These are phyloP conservation scores for Metschnikowia similis DNA, from an alignment of 805 yeast genomes.

Conservation along the genomic window DNA sequence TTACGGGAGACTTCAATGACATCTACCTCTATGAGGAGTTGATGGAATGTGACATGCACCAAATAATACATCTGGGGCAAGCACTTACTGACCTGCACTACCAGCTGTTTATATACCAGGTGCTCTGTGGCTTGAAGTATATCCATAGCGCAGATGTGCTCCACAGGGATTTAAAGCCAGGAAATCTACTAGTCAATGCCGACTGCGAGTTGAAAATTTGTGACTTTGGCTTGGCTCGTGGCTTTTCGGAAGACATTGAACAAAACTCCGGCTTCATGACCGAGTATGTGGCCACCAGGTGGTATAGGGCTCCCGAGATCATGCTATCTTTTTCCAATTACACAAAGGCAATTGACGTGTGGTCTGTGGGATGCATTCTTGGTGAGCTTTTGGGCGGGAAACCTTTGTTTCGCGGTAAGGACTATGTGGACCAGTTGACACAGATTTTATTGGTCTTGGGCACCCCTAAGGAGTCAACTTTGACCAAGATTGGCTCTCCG, in stretches of 20 bases:
- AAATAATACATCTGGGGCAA: constrained; percentile 90
- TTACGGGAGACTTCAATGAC: constrained; percentile 73
- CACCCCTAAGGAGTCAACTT: constrained; percentile 65
- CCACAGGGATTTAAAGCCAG: constrained; percentile 93
- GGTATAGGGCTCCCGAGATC: constrained; percentile 99
- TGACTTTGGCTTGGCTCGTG: constrained; percentile 95
- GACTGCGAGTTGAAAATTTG: constrained; percentile 95
- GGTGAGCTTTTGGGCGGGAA: constrained; percentile 90
- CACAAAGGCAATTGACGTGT: constrained; percentile 93
- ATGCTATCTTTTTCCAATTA: constrained; percentile 92
- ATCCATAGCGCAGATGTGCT: constrained; percentile 90
- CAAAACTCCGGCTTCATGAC: constrained; percentile 92
- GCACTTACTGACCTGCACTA: constrained; percentile 92
- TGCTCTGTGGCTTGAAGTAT: constrained; percentile 83
- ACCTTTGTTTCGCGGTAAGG: constrained; percentile 92
- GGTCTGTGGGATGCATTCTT: constrained; percentile 97
- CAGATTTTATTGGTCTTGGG: constrained; percentile 85
- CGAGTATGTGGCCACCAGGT: constrained; percentile 96
- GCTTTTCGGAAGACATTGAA: constrained; percentile 76
- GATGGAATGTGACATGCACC: constrained; percentile 99
- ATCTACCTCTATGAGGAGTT: constrained; percentile 90
- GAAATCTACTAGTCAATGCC: constrained; percentile 86
- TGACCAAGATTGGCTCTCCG: constrained; percentile 60
- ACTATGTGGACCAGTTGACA: constrained; percentile 91
- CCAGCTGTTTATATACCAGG: constrained; percentile 89